phyloP scores from a whole-genome alignment of 306 rosid species.

The Trifolium subterraneum region DNA sequence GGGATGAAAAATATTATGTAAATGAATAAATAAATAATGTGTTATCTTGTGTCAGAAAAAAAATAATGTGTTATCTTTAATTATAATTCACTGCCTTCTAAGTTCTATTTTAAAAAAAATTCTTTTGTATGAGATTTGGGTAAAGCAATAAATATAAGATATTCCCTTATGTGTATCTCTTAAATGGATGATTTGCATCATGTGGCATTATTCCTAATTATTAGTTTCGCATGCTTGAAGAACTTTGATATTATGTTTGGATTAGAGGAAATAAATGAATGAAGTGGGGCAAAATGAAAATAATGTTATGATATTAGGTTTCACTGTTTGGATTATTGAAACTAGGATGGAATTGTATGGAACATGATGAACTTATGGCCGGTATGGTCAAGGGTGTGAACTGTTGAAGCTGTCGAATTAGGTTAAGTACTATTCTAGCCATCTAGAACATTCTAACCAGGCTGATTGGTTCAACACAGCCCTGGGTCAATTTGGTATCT shows the following conservation, averaged over 20 bases:
- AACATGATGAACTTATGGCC: not conserved
- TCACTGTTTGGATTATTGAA: not conserved
- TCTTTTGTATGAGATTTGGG: conserved; percentile 6
- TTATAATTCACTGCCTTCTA: conserved; percentile 8
- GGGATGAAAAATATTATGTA: conserved; percentile 2
- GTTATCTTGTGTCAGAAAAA: too few relatives aligned
- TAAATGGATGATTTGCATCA: conserved; percentile 21
- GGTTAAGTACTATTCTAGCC: not conserved
- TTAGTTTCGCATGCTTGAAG: conserved; percentile 13
- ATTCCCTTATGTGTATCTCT: conserved; percentile 18
- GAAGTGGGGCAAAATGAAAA: not conserved
- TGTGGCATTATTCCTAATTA: conserved; percentile 21
- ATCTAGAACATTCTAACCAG: not conserved
- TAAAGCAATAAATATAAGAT: conserved; percentile 25
- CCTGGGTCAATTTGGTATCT: not conserved
- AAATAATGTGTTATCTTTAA: conserved; percentile 17
- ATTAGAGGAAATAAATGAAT: not conserved
- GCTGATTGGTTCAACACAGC: not conserved
- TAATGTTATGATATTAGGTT: conserved; percentile 17
- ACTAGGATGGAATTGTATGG: not conserved
- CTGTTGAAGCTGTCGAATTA: not conserved
- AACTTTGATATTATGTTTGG: conserved; percentile 3
- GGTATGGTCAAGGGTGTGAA: not conserved
- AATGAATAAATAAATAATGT: conserved; percentile 17
- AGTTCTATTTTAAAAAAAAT: conserved; percentile 18